Evolutionary conservation across 345 rosid species (phyloP).

Genomic region (Populus deltoides): DNA sequence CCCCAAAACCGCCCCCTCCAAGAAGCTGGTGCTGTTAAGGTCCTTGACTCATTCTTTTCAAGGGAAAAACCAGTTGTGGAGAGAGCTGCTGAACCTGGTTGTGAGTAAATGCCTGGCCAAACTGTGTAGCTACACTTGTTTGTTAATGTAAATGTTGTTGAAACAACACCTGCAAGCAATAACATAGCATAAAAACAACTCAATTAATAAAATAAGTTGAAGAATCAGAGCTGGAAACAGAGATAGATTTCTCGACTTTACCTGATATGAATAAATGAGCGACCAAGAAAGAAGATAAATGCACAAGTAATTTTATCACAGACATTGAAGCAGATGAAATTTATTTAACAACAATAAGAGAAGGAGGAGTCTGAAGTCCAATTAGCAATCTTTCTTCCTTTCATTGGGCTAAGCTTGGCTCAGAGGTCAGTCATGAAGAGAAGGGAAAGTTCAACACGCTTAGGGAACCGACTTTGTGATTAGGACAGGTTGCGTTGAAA

Average conservation of each 20-base stretch:
- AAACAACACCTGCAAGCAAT: conserved; percentile 31
- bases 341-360: not conserved
- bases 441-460: too few species aligned
- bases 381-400: not conserved
- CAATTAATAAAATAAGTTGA: not conserved
- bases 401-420: too few species aligned
- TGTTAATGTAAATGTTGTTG: conserved; percentile 58
- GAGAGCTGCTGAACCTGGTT: conserved; percentile 48
- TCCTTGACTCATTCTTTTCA: conserved; percentile 51
- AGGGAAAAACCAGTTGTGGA: conserved; percentile 80
- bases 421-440: too few species aligned
- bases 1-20: conserved; percentile 97
- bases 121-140: conserved; percentile 74
- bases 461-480: too few species aligned
- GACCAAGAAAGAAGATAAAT: not conserved
- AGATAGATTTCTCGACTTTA: too few species aligned
- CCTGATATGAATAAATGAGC: not conserved
- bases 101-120: conserved; percentile 81
- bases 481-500: not conserved
- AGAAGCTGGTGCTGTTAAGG: conserved; percentile 59
- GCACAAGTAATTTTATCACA: not conserved
- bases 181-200: not conserved
- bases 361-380: not conserved
- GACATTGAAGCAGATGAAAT: not conserved
- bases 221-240: not conserved